Evolutionary conservation across 345 rosid species (phyloP).

Genomic region (Luvunga scandens): DNA sequence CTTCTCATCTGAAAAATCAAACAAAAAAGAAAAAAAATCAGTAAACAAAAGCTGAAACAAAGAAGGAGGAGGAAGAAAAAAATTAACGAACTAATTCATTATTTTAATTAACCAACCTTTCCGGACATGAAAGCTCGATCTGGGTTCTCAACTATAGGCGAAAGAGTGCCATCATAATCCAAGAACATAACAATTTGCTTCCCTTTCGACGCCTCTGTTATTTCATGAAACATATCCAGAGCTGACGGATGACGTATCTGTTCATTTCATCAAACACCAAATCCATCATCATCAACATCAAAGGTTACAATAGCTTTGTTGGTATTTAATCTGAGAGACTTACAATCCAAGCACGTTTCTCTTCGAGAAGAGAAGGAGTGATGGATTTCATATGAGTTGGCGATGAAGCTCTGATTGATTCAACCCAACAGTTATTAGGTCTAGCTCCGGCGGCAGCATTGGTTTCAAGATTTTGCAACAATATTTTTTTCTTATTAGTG

Average conservation of each 20-base stretch:
- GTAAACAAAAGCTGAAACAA: not conserved
- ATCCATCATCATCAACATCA: not conserved
- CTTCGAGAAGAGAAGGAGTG: conserved; percentile 36
- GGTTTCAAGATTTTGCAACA: conserved; percentile 57
- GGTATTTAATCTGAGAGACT: too few species aligned
- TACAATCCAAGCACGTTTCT: conserved; percentile 63
- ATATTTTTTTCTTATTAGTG: conserved; percentile 38
- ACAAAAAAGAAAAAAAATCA: not conserved
- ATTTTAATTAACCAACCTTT: conserved; percentile 40
- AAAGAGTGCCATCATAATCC: conserved; percentile 95
- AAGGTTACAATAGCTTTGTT: too few species aligned
- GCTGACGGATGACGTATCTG: conserved; percentile 87
- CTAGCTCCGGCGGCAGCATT: conserved; percentile 43
- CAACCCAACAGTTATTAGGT: conserved; percentile 62
- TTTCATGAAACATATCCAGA: conserved; percentile 62
- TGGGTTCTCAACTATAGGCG: conserved; percentile 91
- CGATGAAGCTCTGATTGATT: conserved; percentile 90
- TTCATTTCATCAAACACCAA: not conserved
- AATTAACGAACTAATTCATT: too few species aligned
- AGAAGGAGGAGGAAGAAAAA: not conserved
- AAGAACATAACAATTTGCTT: conserved; percentile 90
- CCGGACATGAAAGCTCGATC: conserved; percentile 92
- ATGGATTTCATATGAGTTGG: conserved; percentile 69
- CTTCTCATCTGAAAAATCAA: conserved; percentile 69
- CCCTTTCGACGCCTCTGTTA: conserved; percentile 62